phyloP scores from a whole-genome alignment of 2,329 filamentous ascomycete genomes.

The Penicillium sp. region DNA sequence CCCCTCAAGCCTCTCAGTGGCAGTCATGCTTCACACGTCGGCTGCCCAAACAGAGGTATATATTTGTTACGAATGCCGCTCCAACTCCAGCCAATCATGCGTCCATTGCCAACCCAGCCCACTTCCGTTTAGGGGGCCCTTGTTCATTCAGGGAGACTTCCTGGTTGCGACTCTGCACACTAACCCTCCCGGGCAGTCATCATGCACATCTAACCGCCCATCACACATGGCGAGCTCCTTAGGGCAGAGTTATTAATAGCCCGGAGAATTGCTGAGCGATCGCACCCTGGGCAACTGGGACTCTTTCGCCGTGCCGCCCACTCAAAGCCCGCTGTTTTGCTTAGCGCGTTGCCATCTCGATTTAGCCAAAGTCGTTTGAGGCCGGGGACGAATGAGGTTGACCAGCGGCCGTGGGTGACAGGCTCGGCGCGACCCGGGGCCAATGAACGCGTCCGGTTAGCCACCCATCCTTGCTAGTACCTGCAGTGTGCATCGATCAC shows the following conservation, averaged over 20 bases:
- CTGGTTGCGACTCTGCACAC: slow-evolving; percentile 22
- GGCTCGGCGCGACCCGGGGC: slow-evolving; percentile 22
- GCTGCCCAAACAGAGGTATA: no score
- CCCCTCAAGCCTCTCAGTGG: no score
- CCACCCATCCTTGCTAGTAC: slow-evolving; percentile 21
- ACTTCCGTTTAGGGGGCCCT: slow-evolving; percentile 3
- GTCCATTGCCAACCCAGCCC: slow-evolving; percentile 1
- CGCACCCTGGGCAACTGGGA: slow-evolving; percentile 6
- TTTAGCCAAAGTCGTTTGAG: slow-evolving; percentile 17
- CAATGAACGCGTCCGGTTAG: slow-evolving; percentile 22
- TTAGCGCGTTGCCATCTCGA: slow-evolving; percentile 25
- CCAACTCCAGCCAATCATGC: no score
- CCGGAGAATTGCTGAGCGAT: slow-evolving; percentile 18
- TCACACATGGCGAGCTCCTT: slow-evolving; percentile 13
- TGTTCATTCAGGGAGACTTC: slow-evolving; percentile 1
- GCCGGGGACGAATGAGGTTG: slow-evolving; percentile 15
- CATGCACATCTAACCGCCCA: slow-evolving; percentile 22
- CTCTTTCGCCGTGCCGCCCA: slow-evolving; percentile 18
- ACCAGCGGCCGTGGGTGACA: slow-evolving; percentile 13
- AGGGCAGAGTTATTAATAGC: slow-evolving; percentile 23
- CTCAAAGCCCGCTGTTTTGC: slow-evolving; percentile 25
- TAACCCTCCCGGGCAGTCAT: slow-evolving; percentile 24
- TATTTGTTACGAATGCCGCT: no score
- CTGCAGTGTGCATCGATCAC: slow-evolving; percentile 25
- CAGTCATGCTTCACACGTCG: no score